Conservation (phyloP, 108 stramenopile species). For the Thalassiosira profunda region DNA sequence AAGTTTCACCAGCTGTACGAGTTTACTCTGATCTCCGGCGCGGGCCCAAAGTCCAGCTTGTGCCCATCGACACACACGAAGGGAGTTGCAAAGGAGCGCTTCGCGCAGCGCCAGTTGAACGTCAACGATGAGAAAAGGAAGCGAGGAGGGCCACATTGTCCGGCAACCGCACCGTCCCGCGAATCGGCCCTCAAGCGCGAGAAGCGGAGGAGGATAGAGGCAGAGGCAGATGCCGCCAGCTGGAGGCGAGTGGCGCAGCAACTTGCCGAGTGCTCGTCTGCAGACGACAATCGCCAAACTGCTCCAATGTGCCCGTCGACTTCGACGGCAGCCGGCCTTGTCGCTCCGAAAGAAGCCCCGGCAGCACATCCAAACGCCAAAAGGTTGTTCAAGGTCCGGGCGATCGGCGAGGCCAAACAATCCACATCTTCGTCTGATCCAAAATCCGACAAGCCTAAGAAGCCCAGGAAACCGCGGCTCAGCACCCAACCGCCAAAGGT, state of each 20-base stretch:
- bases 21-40: slow-evolving; percentile 2
- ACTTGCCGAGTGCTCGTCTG: slow-evolving; percentile 12
- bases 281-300: not conserved
- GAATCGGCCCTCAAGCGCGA: not conserved
- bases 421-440: no score
- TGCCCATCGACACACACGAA: slow-evolving; percentile 8
- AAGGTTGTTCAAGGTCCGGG: no score
- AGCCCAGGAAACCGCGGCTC: slow-evolving; percentile 10
- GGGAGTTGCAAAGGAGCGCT: slow-evolving; percentile 4
- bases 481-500: not conserved
- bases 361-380: no score
- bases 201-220: not conserved
- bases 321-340: not conserved
- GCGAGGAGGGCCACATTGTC: not conserved
- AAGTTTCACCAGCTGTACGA: not conserved
- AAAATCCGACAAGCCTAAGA: no score
- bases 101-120: not conserved
- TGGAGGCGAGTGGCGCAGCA: not conserved
- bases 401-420: no score
- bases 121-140: not conserved
- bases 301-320: not conserved
- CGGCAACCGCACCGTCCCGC: not conserved
- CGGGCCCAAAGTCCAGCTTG: slow-evolving; percentile 6
- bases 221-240: not conserved
- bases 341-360: not conserved